Percentiles rank a stretch among this genome's conserved stretches.
Evolutionary conservation across 805 yeast species (phyloP).

Genomic region (Jamesozyma hellenica): DNA sequence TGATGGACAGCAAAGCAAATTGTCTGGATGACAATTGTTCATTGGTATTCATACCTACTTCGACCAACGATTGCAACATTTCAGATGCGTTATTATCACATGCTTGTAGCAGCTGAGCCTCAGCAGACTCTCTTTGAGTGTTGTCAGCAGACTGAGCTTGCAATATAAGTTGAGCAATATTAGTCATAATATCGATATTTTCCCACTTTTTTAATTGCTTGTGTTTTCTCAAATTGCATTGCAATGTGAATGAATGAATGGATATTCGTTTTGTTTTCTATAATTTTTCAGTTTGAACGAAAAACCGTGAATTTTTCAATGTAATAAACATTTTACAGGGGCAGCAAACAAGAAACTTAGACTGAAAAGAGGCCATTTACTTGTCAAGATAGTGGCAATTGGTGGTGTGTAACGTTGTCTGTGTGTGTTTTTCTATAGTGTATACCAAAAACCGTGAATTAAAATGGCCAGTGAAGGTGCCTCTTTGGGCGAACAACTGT

Average conservation of each 20-base stretch:
- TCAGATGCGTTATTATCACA: slow-evolving; percentile 42
- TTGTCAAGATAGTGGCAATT: too few species aligned
- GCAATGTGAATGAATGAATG: too few species aligned
- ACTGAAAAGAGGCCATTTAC: too few species aligned
- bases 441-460: too few species aligned
- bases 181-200: background rate
- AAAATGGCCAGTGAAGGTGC: slow-evolving; percentile 51
- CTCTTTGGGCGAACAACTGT: slow-evolving; percentile 59
- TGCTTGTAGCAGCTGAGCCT: slow-evolving; percentile 35
- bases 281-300: too few species aligned
- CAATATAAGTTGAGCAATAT: slow-evolving; percentile 16
- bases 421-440: too few species aligned
- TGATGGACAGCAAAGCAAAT: slow-evolving; percentile 54
- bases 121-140: slow-evolving; percentile 41
- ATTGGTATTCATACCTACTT: slow-evolving; percentile 30
- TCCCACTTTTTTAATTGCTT: too few species aligned
- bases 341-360: too few species aligned
- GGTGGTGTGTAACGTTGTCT: too few species aligned
- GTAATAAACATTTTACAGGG: too few species aligned
- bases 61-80: slow-evolving; percentile 35
- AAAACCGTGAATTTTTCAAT: too few species aligned
- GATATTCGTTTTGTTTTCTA: background rate
- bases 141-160: slow-evolving; percentile 41
- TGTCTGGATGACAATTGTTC: slow-evolving; percentile 38
- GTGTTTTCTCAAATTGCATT: too few species aligned